Conservation (phyloP, 2,329 filamentous ascomycete genomes). For the Chrysoporthe deuterocubensis region DNA sequence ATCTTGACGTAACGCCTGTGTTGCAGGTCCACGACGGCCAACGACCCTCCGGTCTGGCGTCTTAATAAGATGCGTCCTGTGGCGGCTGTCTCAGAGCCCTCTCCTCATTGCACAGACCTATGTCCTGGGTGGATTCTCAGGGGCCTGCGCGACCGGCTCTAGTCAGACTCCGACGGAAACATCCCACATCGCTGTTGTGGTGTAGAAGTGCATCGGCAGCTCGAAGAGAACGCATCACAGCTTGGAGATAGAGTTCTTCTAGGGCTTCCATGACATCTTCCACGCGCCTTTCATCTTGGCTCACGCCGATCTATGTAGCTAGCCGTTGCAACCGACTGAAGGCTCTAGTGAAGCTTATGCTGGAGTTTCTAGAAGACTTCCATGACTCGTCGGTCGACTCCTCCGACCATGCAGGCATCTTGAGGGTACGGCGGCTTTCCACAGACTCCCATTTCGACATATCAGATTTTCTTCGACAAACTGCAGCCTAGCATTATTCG, state of each 20-base stretch:
- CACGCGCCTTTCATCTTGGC: not conserved
- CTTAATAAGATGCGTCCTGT: not conserved
- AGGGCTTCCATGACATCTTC: conserved; percentile 14
- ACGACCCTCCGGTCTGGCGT: not conserved
- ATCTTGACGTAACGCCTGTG: conserved; percentile 6
- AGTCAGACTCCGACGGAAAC: not conserved
- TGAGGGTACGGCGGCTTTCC: conserved; percentile 31
- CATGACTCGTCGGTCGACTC: conserved; percentile 9
- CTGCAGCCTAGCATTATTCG: too few species aligned
- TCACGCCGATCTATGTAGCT: conserved; percentile 9
- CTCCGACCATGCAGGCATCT: conserved; percentile 61
- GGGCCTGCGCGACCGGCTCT: not conserved
- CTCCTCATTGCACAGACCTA: not conserved
- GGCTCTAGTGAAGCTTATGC: conserved; percentile 15
- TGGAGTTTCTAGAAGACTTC: conserved; percentile 22
- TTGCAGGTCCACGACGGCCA: not conserved
- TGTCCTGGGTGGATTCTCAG: not conserved
- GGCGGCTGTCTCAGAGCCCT: not conserved
- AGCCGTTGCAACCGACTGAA: not conserved
- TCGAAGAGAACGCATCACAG: not conserved
- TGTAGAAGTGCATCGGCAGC: not conserved
- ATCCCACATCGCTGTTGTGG: not conserved
- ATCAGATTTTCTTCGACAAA: not conserved
- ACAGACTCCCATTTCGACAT: not conserved
- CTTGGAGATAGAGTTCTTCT: conserved; percentile 11